phyloP scores from a whole-genome alignment of 176 grass and related monocot species.

The bread wheat (Triticum aestivum) region DNA sequence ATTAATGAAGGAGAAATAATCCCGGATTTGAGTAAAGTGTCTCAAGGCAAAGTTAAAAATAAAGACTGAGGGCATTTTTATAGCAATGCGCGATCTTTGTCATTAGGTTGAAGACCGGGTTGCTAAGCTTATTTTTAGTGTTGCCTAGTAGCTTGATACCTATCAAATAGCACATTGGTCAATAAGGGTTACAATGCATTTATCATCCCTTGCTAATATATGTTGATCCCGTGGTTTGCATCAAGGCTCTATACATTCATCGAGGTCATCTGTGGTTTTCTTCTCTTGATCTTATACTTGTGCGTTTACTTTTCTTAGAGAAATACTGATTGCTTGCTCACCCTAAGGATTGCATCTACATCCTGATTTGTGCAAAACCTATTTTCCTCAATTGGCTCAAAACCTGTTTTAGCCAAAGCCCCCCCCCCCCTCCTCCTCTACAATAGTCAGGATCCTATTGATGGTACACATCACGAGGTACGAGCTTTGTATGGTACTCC shows the following conservation, averaged over 20 bases:
- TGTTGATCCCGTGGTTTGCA: background rate
- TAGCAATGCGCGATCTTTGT: background rate
- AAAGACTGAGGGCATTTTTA: background rate
- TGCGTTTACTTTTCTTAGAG: background rate
- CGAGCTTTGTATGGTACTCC: constrained; percentile 6
- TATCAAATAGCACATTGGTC: background rate
- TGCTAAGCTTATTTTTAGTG: background rate
- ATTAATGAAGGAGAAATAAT: constrained; percentile 8
- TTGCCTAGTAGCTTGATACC: background rate
- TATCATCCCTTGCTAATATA: background rate
- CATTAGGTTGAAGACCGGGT: background rate
- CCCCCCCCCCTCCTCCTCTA: background rate
- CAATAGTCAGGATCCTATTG: background rate
- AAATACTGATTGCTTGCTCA: background rate
- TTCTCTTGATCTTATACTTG: background rate
- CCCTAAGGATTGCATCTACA: background rate
- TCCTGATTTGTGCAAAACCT: background rate
- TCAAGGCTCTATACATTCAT: background rate
- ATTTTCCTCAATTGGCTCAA: background rate
- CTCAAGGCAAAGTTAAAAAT: background rate
- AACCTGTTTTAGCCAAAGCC: background rate
- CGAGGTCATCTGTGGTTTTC: background rate
- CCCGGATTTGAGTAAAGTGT: background rate
- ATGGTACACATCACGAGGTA: background rate
- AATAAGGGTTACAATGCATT: background rate